Conservation (phyloP, 1,139 yeast genomes). For the Taphrina betulina region DNA sequence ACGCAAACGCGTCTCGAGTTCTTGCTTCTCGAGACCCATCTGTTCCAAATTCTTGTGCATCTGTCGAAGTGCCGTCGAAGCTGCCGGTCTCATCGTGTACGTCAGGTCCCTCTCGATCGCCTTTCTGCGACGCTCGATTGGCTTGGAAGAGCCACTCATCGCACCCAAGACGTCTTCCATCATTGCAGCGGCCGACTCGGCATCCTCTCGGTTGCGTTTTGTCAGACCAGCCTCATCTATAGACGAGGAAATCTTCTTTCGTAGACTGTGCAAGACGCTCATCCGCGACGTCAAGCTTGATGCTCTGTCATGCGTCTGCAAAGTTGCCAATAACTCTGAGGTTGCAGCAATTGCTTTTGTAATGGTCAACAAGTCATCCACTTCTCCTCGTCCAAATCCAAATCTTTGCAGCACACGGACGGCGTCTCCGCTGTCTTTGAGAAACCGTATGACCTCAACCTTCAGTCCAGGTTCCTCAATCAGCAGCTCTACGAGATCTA, state of each 20-base stretch:
- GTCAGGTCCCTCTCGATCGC: slow-evolving; percentile 27
- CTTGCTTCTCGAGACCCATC: slow-evolving; percentile 38
- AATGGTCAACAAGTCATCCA: slow-evolving; percentile 50
- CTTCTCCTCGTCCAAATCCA: slow-evolving; percentile 50
- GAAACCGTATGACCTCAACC: slow-evolving; percentile 42
- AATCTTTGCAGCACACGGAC: slow-evolving; percentile 58
- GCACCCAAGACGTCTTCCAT: slow-evolving; percentile 26
- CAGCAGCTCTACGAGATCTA: slow-evolving; percentile 60
- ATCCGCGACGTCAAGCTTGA: slow-evolving; percentile 34
- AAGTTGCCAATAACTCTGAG: slow-evolving; percentile 39
- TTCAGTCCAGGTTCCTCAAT: slow-evolving; percentile 48
- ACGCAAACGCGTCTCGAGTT: slow-evolving; percentile 37
- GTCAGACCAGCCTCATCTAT: slow-evolving; percentile 43
- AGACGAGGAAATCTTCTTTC: slow-evolving; percentile 41
- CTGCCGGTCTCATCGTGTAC: slow-evolving; percentile 21
- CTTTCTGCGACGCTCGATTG: slow-evolving; percentile 16
- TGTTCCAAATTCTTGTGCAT: slow-evolving; percentile 40
- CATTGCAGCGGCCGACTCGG: slow-evolving; percentile 37
- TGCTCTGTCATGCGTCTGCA: slow-evolving; percentile 24
- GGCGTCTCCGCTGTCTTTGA: slow-evolving; percentile 53
- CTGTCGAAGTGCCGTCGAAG: slow-evolving; percentile 37
- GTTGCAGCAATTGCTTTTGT: slow-evolving; percentile 47
- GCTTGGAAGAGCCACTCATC: background rate
- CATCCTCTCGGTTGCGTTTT: slow-evolving; percentile 37
- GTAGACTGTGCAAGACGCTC: slow-evolving; percentile 38